Conservation (phyloP, 1,139 yeast species). For the Yamadazyma aaseri region DNA sequence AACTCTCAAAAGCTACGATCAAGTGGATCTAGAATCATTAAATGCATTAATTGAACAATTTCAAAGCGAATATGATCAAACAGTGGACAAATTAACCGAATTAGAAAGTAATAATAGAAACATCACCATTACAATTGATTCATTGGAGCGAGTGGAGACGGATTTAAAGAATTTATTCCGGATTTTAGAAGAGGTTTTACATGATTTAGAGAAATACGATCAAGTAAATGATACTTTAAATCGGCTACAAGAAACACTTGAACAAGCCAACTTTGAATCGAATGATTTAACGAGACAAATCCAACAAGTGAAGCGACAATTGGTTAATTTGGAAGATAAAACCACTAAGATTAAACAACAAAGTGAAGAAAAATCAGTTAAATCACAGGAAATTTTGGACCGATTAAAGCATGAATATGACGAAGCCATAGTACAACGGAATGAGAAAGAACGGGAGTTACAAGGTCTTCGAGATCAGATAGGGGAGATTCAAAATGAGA, state of each 20-base stretch:
- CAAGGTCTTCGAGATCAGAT: slow-evolving; percentile 49
- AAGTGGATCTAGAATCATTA: slow-evolving; percentile 60
- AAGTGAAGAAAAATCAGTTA: slow-evolving; percentile 45
- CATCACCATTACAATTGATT: slow-evolving; percentile 54
- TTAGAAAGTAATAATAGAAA: slow-evolving; percentile 52
- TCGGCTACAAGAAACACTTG: slow-evolving; percentile 46
- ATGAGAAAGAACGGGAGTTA: slow-evolving; percentile 51
- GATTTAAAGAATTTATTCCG: slow-evolving; percentile 53
- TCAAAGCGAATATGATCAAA: slow-evolving; percentile 44
- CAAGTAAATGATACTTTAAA: slow-evolving; percentile 38
- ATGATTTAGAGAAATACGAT: slow-evolving; percentile 50
- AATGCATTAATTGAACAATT: slow-evolving; percentile 57
- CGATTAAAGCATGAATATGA: slow-evolving; percentile 48
- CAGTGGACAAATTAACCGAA: slow-evolving; percentile 37
- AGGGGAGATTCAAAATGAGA: slow-evolving; percentile 46
- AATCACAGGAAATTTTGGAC: slow-evolving; percentile 44
- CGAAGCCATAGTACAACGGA: slow-evolving; percentile 49
- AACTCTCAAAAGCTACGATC: slow-evolving; percentile 56
- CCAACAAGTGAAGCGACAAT: slow-evolving; percentile 51
- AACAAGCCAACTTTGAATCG: slow-evolving; percentile 43
- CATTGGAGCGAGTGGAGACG: slow-evolving; percentile 54
- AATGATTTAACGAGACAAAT: slow-evolving; percentile 52
- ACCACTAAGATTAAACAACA: slow-evolving; percentile 49
- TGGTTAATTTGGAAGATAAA: slow-evolving; percentile 54
- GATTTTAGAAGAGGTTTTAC: slow-evolving; percentile 56